Percentiles rank a stretch among this genome's conserved stretches.
Evolutionary conservation across 1,139 yeast genomes (phyloP).

Genomic region (Saccharomycopsis hybrid): DNA sequence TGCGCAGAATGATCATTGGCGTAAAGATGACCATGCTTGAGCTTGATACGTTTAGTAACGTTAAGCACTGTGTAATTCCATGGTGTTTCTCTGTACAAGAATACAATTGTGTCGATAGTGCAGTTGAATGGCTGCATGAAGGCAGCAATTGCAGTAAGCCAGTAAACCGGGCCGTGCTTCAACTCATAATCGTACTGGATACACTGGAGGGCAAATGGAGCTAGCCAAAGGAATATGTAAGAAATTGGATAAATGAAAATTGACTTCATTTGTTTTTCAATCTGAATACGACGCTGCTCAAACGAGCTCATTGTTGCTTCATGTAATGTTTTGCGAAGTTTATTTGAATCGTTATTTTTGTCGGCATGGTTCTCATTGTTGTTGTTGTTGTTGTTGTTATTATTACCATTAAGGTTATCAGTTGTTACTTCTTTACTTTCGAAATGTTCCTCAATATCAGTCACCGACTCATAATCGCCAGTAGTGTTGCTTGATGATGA

Average conservation of each 20-base stretch:
- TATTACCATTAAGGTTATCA: background rate
- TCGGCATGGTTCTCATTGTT: background rate
- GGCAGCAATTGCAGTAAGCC: slow-evolving; percentile 64
- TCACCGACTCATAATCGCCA: slow-evolving; percentile 8
- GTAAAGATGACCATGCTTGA: slow-evolving; percentile 21
- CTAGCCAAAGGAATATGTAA: slow-evolving; percentile 71
- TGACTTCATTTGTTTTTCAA: slow-evolving; percentile 71
- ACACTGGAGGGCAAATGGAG: slow-evolving; percentile 69
- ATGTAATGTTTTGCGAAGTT: slow-evolving; percentile 40
- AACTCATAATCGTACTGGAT: slow-evolving; percentile 50
- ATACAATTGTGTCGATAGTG: slow-evolving; percentile 68
- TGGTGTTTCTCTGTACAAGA: slow-evolving; percentile 71
- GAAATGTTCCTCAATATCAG: slow-evolving; percentile 6
- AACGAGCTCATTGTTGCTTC: slow-evolving; percentile 54
- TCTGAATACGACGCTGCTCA: slow-evolving; percentile 53
- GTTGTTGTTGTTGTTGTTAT: background rate
- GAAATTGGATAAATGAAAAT: slow-evolving; percentile 83
- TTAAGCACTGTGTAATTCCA: slow-evolving; percentile 42
- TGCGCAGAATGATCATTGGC: slow-evolving; percentile 19
- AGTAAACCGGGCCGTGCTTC: slow-evolving; percentile 45
- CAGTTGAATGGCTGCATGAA: slow-evolving; percentile 80
- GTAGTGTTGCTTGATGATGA: background rate
- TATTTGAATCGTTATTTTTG: slow-evolving; percentile 10
- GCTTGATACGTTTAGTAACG: slow-evolving; percentile 25
- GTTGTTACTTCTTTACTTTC: background rate